Base-by-base conservation (phyloP, 2,329 filamentous ascomycete genomes). In the Beauveria sp. region DNA sequence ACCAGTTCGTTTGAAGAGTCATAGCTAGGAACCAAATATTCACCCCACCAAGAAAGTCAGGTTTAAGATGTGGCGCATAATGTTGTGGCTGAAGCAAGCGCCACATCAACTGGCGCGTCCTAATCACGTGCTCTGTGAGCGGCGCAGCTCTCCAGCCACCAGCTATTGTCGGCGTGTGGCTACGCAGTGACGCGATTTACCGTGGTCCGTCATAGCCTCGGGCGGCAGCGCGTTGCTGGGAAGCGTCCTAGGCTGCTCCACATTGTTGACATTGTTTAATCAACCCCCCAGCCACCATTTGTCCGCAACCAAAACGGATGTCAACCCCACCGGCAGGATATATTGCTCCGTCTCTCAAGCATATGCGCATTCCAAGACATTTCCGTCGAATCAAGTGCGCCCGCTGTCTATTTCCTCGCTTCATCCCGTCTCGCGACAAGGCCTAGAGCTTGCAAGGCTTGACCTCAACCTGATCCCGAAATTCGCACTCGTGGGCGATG, bases 401-500 rank as follows among this genome's bases (percentile, higher is more conserved):
- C 57, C 9, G 49, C 40, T 42, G 24, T 42, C 49, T 38, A 24
- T 28, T 38, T 28, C 3, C 18, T 43, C 42, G 28, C 58, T n/a
- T 61, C n/a, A 40, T 45, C 12, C 34, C 20, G 12, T 31, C 16
- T 31, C 50, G 40, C 59, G 31, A 28, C 51, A 31, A 40, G 40
- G 51, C 31, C 31, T 18, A 40, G 16, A 45, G 43, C 50, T 49
- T 24, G 22, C 50, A 20, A 46, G 26, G 24, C 28, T 40, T 34
- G 28, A 22, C 20, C 51, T 31, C 22, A 55, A 18, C 31, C 57
- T 28, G 31, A 50, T 48, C 24, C 53, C 60, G 38, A 77, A 76
- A 72, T 87, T 86, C 83, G 83, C 84, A 79, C 79, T 65, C 85
- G 87, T 82, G 85, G 89, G 78, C 79, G 80, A 70, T 78, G 79